A percentile compares a stretch with the other conserved stretches of the same genome.
phyloP scores from a whole-genome alignment of 805 yeast genomes.

The Candida caryicola region DNA sequence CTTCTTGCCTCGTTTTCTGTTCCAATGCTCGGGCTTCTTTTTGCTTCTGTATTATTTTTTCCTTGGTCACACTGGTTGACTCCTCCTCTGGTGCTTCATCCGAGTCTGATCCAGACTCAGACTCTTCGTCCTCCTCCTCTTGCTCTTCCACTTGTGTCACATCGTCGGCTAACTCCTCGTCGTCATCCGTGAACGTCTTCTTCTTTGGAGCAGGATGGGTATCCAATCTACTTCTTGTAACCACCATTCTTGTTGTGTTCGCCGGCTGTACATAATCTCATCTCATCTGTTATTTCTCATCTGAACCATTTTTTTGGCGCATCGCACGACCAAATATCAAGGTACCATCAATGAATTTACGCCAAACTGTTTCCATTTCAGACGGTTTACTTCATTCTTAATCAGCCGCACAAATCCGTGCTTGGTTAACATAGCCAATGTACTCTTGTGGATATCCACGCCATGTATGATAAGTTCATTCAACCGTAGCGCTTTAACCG shows the following conservation, averaged over 20 bases:
- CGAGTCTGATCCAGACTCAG: conserved; percentile 18
- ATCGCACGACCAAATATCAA: conserved; percentile 3
- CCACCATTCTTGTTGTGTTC: conserved; percentile 19
- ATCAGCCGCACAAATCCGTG: conserved; percentile 18
- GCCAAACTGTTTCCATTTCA: conserved; percentile 36
- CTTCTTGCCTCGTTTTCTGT: conserved; percentile 24
- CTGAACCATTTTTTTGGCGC: conserved; percentile 6
- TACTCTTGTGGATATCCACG: conserved; percentile 27
- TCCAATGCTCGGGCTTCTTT: conserved; percentile 20
- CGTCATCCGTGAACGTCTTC: conserved; percentile 33
- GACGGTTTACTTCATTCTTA: conserved; percentile 22
- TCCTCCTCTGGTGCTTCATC: conserved; percentile 48
- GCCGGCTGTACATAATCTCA: conserved; percentile 4
- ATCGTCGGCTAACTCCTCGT: conserved; percentile 9
- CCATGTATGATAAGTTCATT: conserved; percentile 32
- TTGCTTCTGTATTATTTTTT: conserved; percentile 24
- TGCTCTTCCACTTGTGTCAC: conserved; percentile 1
- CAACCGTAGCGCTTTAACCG: conserved; percentile 9
- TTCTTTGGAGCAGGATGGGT: conserved; percentile 20
- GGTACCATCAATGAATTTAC: conserved; percentile 24
- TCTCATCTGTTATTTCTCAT: conserved; percentile 3
- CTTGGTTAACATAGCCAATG: conserved; percentile 19
- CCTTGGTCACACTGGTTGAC: conserved; percentile 28
- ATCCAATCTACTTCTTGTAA: conserved; percentile 26
- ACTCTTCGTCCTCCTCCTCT: conserved; percentile 12